Percentiles rank a stretch among this genome's conserved stretches.
Conservation (phyloP, 768 basidiomycete species). For the Leucogyrophana mollusca region DNA sequence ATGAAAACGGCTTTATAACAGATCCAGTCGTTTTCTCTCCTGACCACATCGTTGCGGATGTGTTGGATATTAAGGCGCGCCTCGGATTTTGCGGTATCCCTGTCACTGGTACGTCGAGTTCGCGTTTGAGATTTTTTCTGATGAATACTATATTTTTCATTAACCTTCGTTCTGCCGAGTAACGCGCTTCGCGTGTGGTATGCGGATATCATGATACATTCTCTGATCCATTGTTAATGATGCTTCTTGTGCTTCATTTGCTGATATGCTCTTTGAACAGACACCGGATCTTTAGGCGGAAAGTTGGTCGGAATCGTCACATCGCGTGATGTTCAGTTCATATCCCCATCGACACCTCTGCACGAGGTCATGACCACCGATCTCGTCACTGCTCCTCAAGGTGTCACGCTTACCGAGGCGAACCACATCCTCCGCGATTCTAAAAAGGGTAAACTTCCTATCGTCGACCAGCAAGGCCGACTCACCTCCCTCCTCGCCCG, state of each 20-base stretch:
- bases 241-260: conserved; percentile 4
- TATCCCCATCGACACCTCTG: conserved; percentile 60
- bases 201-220: conserved; percentile 52
- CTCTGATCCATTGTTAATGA: conserved; percentile 14
- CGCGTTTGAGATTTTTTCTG: conserved; percentile 18
- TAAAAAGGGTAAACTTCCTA: conserved; percentile 97
- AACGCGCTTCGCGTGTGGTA: conserved; percentile 71
- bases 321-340: conserved; percentile 94
- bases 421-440: conserved; percentile 93
- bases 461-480: conserved; percentile 63
- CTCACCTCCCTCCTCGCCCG: conserved; percentile 88
- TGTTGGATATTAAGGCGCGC: conserved; percentile 87
- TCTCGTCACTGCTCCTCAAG: conserved; percentile 83
- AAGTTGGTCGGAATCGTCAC: conserved; percentile 97
- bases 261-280: conserved; percentile 42
- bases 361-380: conserved; percentile 85
- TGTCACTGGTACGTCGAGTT: conserved; percentile 78
- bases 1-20: conserved; percentile 98
- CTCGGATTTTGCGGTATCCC: conserved; percentile 97
- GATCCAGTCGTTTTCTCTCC: conserved; percentile 91
- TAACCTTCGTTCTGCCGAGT: conserved; percentile 92
- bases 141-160: conserved; percentile 47
- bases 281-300: conserved; percentile 82
- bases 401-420: conserved; percentile 88
- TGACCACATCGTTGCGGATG: conserved; percentile 75